Percentiles rank a stretch among this genome's conserved stretches.
phyloP scores from a whole-genome alignment of 495 filamentous ascomycete species.

The Darksidea phi region DNA sequence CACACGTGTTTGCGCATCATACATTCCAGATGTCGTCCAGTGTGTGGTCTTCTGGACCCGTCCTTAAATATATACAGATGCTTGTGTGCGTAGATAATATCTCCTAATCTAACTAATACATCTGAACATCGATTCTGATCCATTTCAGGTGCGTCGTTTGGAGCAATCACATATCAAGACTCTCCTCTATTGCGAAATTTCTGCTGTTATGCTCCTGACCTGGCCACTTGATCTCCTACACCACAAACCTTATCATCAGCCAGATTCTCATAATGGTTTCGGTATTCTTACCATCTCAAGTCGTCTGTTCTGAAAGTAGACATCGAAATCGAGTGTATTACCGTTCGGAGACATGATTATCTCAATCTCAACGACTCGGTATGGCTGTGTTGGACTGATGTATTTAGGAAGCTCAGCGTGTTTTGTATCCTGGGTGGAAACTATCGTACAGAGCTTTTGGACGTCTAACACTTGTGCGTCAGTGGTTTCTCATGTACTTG shows the following conservation, averaged over 20 bases:
- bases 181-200: too few species aligned
- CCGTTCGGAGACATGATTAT: neutral
- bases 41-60: too few species aligned
- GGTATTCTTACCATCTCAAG: neutral
- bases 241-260: neutral
- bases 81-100: too few species aligned
- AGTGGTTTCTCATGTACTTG: neutral
- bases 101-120: too few species aligned
- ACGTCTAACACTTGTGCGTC: neutral
- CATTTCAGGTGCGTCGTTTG: too few species aligned
- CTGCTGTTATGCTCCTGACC: too few species aligned
- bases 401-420: neutral
- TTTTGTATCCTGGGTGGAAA: neutral
- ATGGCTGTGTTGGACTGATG: neutral
- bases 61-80: too few species aligned
- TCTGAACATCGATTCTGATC: too few species aligned
- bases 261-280: neutral
- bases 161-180: too few species aligned
- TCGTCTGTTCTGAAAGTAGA: neutral
- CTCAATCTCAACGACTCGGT: neutral
- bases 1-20: too few species aligned
- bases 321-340: neutral
- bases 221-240: neutral
- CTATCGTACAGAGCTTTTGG: neutral
- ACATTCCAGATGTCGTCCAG: too few species aligned